These are phyloP conservation scores for Holtermanniella nyarrowii DNA, from an alignment of 768 basidiomycete genomes.

Conservation along the genomic window DNA sequence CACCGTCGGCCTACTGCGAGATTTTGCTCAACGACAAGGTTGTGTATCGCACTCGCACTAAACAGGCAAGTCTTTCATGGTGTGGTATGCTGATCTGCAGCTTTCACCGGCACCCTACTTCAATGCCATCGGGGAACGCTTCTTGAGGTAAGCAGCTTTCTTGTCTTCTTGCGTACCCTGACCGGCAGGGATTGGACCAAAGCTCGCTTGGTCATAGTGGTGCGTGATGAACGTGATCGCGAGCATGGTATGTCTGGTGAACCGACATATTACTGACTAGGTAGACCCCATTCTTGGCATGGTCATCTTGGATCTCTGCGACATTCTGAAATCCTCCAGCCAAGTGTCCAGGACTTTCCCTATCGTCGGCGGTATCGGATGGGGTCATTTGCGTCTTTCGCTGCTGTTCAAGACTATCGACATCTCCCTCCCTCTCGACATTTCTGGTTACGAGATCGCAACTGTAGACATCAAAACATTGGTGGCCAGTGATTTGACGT, in stretches of 20 bases:
- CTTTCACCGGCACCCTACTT: constrained; percentile 35
- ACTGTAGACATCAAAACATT: constrained; percentile 29
- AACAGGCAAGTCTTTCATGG: constrained; percentile 20
- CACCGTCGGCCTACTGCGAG: constrained; percentile 37
- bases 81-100: neutral
- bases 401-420: constrained; percentile 41
- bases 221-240: constrained; percentile 38
- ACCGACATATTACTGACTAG: neutral
- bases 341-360: constrained; percentile 36
- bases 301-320: constrained; percentile 24
- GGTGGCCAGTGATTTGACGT: constrained; percentile 11
- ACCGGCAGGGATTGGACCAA: constrained; percentile 31
- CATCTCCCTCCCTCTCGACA: constrained; percentile 25
- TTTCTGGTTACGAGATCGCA: constrained; percentile 36
- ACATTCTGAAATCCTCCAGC: constrained; percentile 25
- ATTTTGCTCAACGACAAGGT: constrained; percentile 40
- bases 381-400: constrained; percentile 36
- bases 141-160: constrained; percentile 11
- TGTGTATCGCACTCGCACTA: constrained; percentile 38
- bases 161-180: neutral
- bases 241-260: constrained; percentile 32
- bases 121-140: constrained; percentile 39
- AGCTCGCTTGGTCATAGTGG: constrained; percentile 34
- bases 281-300: constrained; percentile 37
- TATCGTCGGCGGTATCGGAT: constrained; percentile 36